phyloP scores from a whole-genome alignment of 805 yeast genomes.

The Priceomyces melissophilus region DNA sequence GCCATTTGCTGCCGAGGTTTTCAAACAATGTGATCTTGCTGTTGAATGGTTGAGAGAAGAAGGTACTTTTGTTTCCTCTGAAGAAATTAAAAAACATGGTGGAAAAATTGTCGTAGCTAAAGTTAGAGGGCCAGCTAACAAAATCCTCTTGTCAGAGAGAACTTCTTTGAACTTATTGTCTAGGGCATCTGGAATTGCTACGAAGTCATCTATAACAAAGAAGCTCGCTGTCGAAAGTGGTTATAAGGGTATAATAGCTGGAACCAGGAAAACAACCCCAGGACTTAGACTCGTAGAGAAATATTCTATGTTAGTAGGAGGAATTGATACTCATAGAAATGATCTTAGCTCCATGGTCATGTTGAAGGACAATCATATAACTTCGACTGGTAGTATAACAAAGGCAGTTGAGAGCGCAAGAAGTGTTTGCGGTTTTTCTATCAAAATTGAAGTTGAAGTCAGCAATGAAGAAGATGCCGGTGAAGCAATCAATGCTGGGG shows the following conservation, averaged over 20 bases:
- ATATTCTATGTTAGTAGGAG: conserved; percentile 93
- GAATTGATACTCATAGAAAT: conserved; percentile 88
- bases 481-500: conserved; percentile 93
- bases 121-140: conserved; percentile 76
- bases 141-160: conserved; percentile 79
- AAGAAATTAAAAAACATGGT: conserved; percentile 42
- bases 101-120: conserved; percentile 71
- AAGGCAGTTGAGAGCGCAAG: conserved; percentile 76
- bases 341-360: conserved; percentile 92
- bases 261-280: conserved; percentile 97
- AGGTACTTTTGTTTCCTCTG: conserved; percentile 47
- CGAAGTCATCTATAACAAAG: conserved; percentile 59
- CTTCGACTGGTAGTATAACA: conserved; percentile 91
- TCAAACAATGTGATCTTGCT: conserved; percentile 63
- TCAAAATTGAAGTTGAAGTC: conserved; percentile 91
- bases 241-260: conserved; percentile 83
- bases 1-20: conserved; percentile 87
- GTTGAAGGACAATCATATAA: conserved; percentile 92
- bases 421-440: conserved; percentile 79
- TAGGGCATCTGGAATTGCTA: conserved; percentile 84
- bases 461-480: conserved; percentile 80
- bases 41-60: conserved; percentile 75
- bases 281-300: conserved; percentile 86
- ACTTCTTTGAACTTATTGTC: conserved; percentile 79
- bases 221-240: conserved; percentile 63